Percentiles rank a stretch among this genome's conserved stretches.
These are phyloP conservation scores for Tolypocladium inflatum DNA, from an alignment of 2,329 filamentous ascomycete genomes.

Conservation along the genomic window DNA sequence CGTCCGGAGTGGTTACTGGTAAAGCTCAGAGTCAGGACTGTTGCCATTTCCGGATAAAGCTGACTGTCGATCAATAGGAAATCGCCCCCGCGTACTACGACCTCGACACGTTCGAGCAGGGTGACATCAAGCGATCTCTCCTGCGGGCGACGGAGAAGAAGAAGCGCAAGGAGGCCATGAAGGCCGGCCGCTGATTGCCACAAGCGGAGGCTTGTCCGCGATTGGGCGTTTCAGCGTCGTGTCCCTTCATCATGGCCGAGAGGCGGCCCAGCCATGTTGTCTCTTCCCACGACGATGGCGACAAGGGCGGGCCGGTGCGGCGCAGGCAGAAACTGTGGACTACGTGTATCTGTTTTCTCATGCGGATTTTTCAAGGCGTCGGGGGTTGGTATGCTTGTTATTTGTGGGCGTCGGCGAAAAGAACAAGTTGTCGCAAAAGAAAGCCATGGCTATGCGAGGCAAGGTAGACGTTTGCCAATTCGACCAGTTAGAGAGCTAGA, in stretches of 20 bases:
- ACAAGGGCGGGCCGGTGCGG: neutral
- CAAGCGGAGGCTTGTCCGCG: neutral
- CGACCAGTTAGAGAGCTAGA: conserved; percentile 8
- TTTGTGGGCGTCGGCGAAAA: neutral
- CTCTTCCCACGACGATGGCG: neutral
- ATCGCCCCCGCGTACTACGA: conserved; percentile 94
- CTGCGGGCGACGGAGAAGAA: conserved; percentile 49
- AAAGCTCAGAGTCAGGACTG: conserved; percentile 22
- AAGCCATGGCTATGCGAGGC: neutral
- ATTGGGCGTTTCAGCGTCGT: neutral
- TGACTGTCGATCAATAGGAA: conserved; percentile 45
- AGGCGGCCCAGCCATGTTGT: neutral
- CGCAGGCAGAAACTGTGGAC: neutral
- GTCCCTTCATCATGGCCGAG: neutral
- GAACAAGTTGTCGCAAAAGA: neutral
- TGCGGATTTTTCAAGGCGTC: neutral
- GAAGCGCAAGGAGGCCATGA: conserved; percentile 49
- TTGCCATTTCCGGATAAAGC: neutral
- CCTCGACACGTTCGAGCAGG: conserved; percentile 69
- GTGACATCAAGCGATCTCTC: conserved; percentile 69
- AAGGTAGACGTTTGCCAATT: neutral
- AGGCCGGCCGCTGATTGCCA: conserved; percentile 29
- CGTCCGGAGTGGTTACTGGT: conserved; percentile 91
- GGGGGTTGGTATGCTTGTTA: neutral
- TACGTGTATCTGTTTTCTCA: neutral